These are phyloP conservation scores for Combretum micranthum DNA, from an alignment of 345 rosid species.

Conservation along the genomic window DNA sequence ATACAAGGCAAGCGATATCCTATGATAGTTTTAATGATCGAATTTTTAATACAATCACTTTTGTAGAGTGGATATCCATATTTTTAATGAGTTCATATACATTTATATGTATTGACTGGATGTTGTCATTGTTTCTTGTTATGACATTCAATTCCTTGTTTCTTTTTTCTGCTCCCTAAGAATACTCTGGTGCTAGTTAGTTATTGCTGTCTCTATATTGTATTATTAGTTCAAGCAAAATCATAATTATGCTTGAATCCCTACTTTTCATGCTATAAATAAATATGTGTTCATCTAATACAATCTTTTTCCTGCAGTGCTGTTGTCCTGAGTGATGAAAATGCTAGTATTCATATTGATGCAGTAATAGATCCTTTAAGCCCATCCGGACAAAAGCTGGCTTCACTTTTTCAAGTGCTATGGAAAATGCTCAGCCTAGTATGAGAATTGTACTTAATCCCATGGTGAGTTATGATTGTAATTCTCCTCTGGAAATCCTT, in stretches of 20 bases:
- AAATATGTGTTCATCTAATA: not conserved
- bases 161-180: too few species aligned
- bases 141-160: too few species aligned
- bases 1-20: too few species aligned
- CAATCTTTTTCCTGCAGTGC: constrained; percentile 53
- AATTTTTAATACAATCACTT: too few species aligned
- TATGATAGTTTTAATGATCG: too few species aligned
- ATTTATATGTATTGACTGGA: too few species aligned
- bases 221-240: too few species aligned
- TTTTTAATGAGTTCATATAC: too few species aligned
- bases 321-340: constrained; percentile 61
- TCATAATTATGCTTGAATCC: not conserved
- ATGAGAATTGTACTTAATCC: constrained; percentile 92
- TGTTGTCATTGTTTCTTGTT: too few species aligned
- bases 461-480: constrained; percentile 52
- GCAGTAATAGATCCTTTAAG: constrained; percentile 95
- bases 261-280: not conserved
- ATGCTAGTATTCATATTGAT: constrained; percentile 81
- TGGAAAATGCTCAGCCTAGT: constrained; percentile 77
- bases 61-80: too few species aligned
- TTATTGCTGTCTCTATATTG: too few species aligned
- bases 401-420: constrained; percentile 72
- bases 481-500: not conserved
- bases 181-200: too few species aligned
- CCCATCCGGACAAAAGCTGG: constrained; percentile 83